Conservation (phyloP, 2,329 filamentous ascomycete genomes). For the Sclerotinia borealis region DNA sequence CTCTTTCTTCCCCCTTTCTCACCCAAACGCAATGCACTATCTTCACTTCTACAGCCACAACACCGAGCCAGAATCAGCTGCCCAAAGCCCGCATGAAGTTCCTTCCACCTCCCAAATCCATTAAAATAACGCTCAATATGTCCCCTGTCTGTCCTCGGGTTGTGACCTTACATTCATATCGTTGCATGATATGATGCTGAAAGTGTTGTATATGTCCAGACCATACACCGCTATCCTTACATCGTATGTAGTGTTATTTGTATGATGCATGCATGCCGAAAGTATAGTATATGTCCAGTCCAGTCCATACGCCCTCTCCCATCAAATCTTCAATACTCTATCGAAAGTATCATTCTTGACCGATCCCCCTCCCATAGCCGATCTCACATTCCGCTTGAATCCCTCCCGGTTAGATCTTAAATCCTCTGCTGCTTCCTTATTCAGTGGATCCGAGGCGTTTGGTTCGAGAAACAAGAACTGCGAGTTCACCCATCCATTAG, state of each 20-base stretch:
- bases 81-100: neutral
- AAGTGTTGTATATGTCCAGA: constrained; percentile 20
- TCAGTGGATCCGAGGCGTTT: constrained; percentile 93
- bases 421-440: constrained; percentile 96
- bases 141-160: constrained; percentile 18
- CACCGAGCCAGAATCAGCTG: neutral
- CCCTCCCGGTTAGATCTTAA: constrained; percentile 76
- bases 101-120: neutral
- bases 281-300: neutral
- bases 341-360: constrained; percentile 73
- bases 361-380: constrained; percentile 72
- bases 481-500: constrained; percentile 11
- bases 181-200: constrained; percentile 11
- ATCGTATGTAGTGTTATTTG: neutral
- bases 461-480: constrained; percentile 97
- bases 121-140: constrained; percentile 27
- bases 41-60: neutral
- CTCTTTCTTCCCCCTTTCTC: neutral
- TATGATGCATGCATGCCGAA: neutral
- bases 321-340: constrained; percentile 56
- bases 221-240: neutral
- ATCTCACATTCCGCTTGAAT: constrained; percentile 87
- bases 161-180: constrained; percentile 12
- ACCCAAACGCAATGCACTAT: neutral
- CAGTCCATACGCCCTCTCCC: constrained; percentile 11